Evolutionary conservation across 192 early-diverging fungal species (phyloP), one percentile per base, ranked within the genome.

Genomic region (Mortierella alpina): DNA sequence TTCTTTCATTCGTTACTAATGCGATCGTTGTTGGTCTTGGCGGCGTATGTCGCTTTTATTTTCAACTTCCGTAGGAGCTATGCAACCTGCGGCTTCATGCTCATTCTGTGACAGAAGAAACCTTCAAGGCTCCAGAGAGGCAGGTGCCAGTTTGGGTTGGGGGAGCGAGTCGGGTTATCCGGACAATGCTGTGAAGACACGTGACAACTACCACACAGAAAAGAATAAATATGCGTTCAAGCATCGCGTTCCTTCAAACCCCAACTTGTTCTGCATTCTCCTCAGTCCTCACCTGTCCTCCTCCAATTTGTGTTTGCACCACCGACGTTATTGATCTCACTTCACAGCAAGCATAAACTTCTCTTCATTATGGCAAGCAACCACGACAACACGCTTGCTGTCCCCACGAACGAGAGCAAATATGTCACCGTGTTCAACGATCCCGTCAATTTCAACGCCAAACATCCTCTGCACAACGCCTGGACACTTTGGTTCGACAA

Each of bases 401-500:
- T 83, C 9, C 82, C 82, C 20, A 41, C 71, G 44, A 58, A 59
- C 4, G 70, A 72, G 12, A 71, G 45, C 13, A 82, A 82, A 82
- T 71, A 81, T 45, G 75, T 77, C 17, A 85, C 84, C 3, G 84
- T 85, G 44, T 85, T 85, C 63, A 78, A 66, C 53, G 84, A 85
- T 68, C 84, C 84, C 45, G 72, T 79, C 51, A 78, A 82, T 68
- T 85, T 79, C 77, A 94, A 92, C 72, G 92, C 91, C 12, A 96
- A 95, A 84, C 98, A 99, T 76, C 92, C 91, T 55, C 90, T 99
- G 46, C 90, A 96, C 82, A 86, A 92, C 63, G 78, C 84, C 50
- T 99, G 98, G 98, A 96, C 96, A 40, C 86, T 99, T 67, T 99
- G 96, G 96, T 98, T 93, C 75, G 96, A 97, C 75, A 91, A 93